Conservation (phyloP, 257 asterid species). For the Petunia secreta region DNA sequence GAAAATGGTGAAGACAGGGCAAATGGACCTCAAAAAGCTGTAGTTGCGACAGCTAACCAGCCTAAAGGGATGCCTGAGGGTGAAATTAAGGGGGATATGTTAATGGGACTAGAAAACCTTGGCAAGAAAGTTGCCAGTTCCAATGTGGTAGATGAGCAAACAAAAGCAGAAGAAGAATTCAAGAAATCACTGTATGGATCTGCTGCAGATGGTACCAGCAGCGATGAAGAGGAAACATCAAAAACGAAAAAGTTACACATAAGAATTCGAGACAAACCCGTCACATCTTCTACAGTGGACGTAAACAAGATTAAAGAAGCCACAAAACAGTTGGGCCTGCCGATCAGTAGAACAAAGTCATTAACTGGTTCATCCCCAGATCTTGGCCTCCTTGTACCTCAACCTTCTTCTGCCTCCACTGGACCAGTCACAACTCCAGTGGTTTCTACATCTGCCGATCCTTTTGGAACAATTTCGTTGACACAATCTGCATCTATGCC, state of each 20-base stretch:
- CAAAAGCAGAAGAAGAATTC: slow-evolving; percentile 97
- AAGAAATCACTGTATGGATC: slow-evolving; percentile 81
- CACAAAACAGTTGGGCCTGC: slow-evolving; percentile 83
- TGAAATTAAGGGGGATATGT: slow-evolving; percentile 51
- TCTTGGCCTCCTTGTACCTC: slow-evolving; percentile 66
- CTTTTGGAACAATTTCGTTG: slow-evolving; percentile 63
- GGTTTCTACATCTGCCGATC: slow-evolving; percentile 67
- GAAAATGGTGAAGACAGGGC: slow-evolving; percentile 56
- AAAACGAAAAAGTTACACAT: slow-evolving; percentile 75
- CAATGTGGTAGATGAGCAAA: slow-evolving; percentile 75
- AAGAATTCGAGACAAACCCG: slow-evolving; percentile 87
- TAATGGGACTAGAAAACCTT: slow-evolving; percentile 83
- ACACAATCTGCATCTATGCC: slow-evolving; percentile 59
- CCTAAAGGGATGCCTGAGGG: slow-evolving; percentile 50
- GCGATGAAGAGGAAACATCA: slow-evolving; percentile 92
- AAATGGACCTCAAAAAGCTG: slow-evolving; percentile 55
- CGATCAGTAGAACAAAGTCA: slow-evolving; percentile 85
- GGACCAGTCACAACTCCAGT: slow-evolving; percentile 51
- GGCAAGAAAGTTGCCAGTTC: slow-evolving; percentile 61
- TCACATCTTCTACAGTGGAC: slow-evolving; percentile 81
- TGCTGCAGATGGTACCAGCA: slow-evolving; percentile 90
- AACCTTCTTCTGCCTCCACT: slow-evolving; percentile 53
- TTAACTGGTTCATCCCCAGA: slow-evolving; percentile 73
- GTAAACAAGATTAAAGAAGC: slow-evolving; percentile 96
- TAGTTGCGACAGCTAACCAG: slow-evolving; percentile 50